Base-by-base conservation (phyloP, 345 rosid species). In the Conringia planisiliqua region DNA sequence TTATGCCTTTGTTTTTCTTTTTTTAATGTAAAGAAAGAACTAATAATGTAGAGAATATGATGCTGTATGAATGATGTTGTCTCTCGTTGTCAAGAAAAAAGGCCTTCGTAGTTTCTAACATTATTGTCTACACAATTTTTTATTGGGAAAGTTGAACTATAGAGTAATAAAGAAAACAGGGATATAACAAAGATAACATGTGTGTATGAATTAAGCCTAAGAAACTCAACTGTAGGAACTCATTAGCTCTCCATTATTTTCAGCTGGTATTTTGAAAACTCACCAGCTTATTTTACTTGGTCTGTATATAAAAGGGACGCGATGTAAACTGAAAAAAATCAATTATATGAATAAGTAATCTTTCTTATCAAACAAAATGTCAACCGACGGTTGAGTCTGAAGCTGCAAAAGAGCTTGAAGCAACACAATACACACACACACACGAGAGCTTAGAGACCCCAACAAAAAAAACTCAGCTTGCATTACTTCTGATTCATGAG, bases 1-100 rank as follows among this genome's bases (percentile, higher is more conserved):
- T 46, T 52, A 42, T 43, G 50, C 26, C 50, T 3, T 51, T 50
- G 7, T 4, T 51, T 32, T 66, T 18, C 10, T 7, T 9, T 54
- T 14, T 67, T 55, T 9, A 29, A 18, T 76, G 76, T 70, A 70
- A 77, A 77, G 60, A 70, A 33, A 39, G 14, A 62, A 68, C 3
- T 52, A 67, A 76, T 76, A 62, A 76, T 69, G 74, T 52, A 10
- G 70, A 76, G 67, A 59, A 38, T 2, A 24, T 51, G 61, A 48
- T 40, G 50, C 44, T 59, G 18, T 73, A 40, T 18, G 55, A 47
- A 59, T 74, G 51, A 47, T 39, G 11, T 16, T 76, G 14, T 61
- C 51, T 59, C 47, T 51, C 32, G n/a, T 51, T 51, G 32, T 51
- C 57, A 51, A 46, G 8, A 17, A 17, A 17, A 7, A 46, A 22